Base-by-base conservation (phyloP, 1,284 basidiomycete species). In the Papiliotrema nemorosa region DNA sequence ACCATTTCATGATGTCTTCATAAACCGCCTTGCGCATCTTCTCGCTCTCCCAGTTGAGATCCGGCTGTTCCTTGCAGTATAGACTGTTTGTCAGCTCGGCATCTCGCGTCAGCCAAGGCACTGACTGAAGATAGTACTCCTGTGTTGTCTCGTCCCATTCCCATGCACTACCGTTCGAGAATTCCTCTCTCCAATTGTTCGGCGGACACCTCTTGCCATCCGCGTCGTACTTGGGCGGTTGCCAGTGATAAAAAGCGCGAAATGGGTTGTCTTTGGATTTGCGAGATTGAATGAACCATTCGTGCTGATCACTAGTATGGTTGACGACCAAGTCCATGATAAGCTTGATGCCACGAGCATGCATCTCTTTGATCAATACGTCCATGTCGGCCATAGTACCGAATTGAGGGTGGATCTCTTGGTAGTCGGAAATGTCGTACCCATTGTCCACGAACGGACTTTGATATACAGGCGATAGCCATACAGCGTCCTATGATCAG, bases 291-390 rank as follows among this genome's bases (percentile, higher is more conserved):
- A 67, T 53, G 66, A 78, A 78, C 77, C 77, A 78, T 3, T 56
- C 47, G 52, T 75, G 72, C 54, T 72, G 48, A 29, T 66, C 62
- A n/a, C 67, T 70, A 20, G 67, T 71, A 57, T 77, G 76, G 54
- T 77, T 77, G 52, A 76, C 62, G 31, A 78, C 76, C 3, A 78
- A 59, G 53, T 78, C 76, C 51, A 75, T 55, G 31, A 76, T 52
- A 25, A 76, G 53, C 52, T 72, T 73, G 42, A 78, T 62, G 7
- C 62, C 72, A 20, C 66, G 54, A 13, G 58, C 41, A 44, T 76
- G 71, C 47, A 65, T 63, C 29, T 61, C 63, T 7, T 54, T 49
- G 55, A 72, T 67, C 13, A 77, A 58, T 24, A 57, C 55, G 34
- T 78, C 74, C 44, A 72, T 64, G 55, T 78, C 76, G 2, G 58